Percentiles rank a stretch among this genome's conserved stretches.
These are phyloP conservation scores for Roridomyces roridus DNA, from an alignment of 768 basidiomycete species.

Conservation along the genomic window DNA sequence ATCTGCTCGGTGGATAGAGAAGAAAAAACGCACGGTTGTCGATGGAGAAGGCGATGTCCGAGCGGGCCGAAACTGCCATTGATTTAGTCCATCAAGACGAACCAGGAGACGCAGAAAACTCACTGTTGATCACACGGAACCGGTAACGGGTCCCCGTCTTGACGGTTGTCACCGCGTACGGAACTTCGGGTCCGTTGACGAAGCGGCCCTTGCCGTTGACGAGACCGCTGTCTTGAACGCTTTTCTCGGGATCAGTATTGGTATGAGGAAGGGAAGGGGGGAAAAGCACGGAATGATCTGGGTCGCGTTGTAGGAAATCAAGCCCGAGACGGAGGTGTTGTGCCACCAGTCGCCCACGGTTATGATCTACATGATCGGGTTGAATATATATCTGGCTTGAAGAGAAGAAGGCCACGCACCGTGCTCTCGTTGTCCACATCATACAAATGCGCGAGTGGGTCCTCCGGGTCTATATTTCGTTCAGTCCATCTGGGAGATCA, in stretches of 20 bases:
- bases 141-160: conserved; percentile 40
- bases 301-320: conserved; percentile 6
- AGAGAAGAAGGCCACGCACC: conserved; percentile 19
- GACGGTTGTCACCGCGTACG: conserved; percentile 41
- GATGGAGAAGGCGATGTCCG: conserved; percentile 38
- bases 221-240: too few relatives aligned
- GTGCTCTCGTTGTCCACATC: conserved; percentile 34
- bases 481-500: neutral
- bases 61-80: conserved; percentile 40
- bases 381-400: too few relatives aligned
- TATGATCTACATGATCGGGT: too few relatives aligned
- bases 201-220: too few relatives aligned
- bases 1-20: neutral
- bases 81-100: too few relatives aligned
- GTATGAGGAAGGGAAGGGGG: too few relatives aligned
- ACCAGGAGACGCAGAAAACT: too few relatives aligned
- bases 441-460: conserved; percentile 14
- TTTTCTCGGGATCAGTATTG: too few relatives aligned
- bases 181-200: conserved; percentile 32
- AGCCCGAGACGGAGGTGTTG: conserved; percentile 1
- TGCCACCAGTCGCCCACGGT: conserved; percentile 30
- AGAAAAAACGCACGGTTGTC: conserved; percentile 19
- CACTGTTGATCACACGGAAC: conserved; percentile 47
- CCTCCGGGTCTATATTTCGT: conserved; percentile 8
- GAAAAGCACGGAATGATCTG: conserved; percentile 15